A percentile compares a stretch with the other conserved stretches of the same genome.
Conservation (phyloP, 2,329 filamentous ascomycete genomes). For the Claviceps sp. region DNA sequence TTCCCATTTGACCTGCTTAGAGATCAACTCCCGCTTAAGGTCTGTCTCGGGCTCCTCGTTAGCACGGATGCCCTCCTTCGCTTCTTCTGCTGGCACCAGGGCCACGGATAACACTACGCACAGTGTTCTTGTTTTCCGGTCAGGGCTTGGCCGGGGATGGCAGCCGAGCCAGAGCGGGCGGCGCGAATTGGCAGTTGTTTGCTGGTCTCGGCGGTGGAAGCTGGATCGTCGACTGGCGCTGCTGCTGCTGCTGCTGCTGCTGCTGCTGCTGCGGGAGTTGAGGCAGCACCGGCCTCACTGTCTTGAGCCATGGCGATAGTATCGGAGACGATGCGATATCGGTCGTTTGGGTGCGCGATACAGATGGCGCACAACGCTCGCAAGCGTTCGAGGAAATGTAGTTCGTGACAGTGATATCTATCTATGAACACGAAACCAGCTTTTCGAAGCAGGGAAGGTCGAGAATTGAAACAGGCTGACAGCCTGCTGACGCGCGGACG, state of each 20-base stretch:
- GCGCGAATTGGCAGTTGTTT: constrained; percentile 18
- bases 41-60: constrained; percentile 37
- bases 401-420: background rate
- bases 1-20: constrained; percentile 78
- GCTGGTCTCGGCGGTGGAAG: constrained; percentile 7
- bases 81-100: background rate
- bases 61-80: constrained; percentile 7
- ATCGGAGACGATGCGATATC: background rate
- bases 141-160: constrained; percentile 38
- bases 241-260: background rate
- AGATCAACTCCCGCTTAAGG: constrained; percentile 88
- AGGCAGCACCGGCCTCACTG: background rate
- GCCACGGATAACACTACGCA: constrained; percentile 28
- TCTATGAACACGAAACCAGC: background rate
- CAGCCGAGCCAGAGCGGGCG: constrained; percentile 15
- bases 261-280: background rate
- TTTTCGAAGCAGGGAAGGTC: background rate
- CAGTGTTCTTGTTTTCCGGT: constrained; percentile 98
- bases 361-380: too few species aligned
- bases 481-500: too few species aligned
- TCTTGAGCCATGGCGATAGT: constrained; percentile 3
- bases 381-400: background rate
- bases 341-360: background rate
- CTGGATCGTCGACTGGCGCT: background rate
- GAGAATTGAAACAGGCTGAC: background rate